phyloP scores from a whole-genome alignment of 1,284 basidiomycete species.

The Cryptococcus sp. region DNA sequence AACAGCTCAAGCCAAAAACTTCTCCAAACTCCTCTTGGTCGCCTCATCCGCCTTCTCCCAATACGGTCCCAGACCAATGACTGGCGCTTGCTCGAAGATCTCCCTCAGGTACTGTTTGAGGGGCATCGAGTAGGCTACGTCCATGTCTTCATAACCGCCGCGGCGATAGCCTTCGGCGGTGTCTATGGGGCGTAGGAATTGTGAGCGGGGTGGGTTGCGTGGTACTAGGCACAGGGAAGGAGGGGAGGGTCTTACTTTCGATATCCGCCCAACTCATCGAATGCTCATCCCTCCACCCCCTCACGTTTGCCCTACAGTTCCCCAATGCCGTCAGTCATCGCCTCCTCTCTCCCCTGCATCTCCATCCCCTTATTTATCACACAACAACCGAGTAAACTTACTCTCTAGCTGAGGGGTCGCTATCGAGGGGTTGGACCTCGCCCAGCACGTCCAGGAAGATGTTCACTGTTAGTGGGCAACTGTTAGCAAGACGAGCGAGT shows the following conservation, averaged over 20 bases:
- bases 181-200: conserved; percentile 7
- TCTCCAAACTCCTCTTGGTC: conserved; percentile 41
- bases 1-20: conserved; percentile 26
- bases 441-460: conserved; percentile 86
- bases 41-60: conserved; percentile 49
- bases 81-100: conserved; percentile 35
- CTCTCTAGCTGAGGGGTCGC: conserved; percentile 39
- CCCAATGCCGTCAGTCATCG: not conserved
- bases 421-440: conserved; percentile 66
- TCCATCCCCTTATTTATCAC: too few relatives aligned
- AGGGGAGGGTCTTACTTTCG: conserved; percentile 21
- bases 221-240: too few relatives aligned
- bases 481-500: too few relatives aligned
- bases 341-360: too few relatives aligned
- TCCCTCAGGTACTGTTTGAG: conserved; percentile 43
- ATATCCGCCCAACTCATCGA: conserved; percentile 34
- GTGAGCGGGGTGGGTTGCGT: not conserved
- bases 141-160: conserved; percentile 34
- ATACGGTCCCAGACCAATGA: conserved; percentile 43
- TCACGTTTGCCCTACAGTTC: conserved; percentile 17
- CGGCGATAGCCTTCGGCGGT: conserved; percentile 42
- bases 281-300: conserved; percentile 40
- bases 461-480: conserved; percentile 60
- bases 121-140: conserved; percentile 41
- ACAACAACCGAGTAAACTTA: conserved; percentile 13